phyloP scores from a whole-genome alignment of 192 early-diverging fungal species.

The Umbelopsis isabellina region DNA sequence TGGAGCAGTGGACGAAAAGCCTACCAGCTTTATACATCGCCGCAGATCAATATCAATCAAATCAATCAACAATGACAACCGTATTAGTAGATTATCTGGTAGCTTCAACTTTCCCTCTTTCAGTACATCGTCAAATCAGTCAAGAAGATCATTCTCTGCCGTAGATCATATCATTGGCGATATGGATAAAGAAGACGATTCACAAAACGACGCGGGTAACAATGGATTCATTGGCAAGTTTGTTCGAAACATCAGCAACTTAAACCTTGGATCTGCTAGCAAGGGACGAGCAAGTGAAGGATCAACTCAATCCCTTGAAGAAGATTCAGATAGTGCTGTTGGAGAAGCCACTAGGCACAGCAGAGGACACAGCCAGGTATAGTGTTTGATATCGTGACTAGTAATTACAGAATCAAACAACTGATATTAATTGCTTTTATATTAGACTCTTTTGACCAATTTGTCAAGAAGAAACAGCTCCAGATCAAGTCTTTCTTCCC shows the following conservation, averaged over 20 bases:
- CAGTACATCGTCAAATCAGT: background rate
- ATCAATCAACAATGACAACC: background rate
- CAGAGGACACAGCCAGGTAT: too few species aligned
- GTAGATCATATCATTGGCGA: background rate
- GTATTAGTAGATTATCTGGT: background rate
- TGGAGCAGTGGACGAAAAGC: constrained; percentile 3
- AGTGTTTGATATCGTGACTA: too few species aligned
- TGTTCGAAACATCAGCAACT: constrained; percentile 4
- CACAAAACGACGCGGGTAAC: background rate
- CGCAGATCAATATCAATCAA: background rate
- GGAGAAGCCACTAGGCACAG: too few species aligned
- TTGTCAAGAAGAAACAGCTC: too few species aligned
- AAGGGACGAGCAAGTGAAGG: background rate
- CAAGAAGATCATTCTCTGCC: background rate
- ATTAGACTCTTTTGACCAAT: too few species aligned
- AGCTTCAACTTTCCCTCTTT: constrained; percentile 17
- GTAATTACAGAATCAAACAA: too few species aligned
- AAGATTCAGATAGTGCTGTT: background rate
- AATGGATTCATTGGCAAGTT: constrained; percentile 15
- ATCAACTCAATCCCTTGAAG: background rate
- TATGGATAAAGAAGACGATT: background rate
- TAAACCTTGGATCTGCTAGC: background rate
- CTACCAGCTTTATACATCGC: background rate
- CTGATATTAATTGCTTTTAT: too few species aligned
- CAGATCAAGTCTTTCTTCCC: too few species aligned